Percentiles rank a stretch among this genome's conserved stretches.
phyloP scores from a whole-genome alignment of 306 rosid genomes.

The Prunus fruticosa region DNA sequence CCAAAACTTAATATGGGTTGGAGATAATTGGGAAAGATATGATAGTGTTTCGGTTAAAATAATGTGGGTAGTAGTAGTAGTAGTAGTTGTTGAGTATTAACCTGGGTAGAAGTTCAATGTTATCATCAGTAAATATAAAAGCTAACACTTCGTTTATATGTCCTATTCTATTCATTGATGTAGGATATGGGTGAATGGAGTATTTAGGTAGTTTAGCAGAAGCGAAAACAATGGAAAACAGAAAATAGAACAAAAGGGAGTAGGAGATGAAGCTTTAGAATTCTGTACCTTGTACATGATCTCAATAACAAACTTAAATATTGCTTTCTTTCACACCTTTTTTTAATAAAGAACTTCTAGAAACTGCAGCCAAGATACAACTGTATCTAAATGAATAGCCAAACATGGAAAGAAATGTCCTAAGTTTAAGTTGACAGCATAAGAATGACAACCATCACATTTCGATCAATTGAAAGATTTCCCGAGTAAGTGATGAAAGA shows the following conservation, averaged over 20 bases:
- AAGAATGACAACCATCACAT: neutral
- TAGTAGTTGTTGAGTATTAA: neutral
- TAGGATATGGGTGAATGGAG: no score
- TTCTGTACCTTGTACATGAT: neutral
- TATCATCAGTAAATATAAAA: neutral
- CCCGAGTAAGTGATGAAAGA: neutral
- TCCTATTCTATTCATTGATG: neutral
- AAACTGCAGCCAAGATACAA: no score
- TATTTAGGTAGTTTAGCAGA: no score
- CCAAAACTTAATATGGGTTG: neutral
- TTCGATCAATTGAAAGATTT: neutral
- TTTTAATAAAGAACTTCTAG: no score
- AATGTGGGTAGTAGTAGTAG: neutral
- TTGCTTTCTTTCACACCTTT: no score
- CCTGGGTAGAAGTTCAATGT: neutral
- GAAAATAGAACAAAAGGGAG: neutral
- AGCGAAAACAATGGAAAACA: no score
- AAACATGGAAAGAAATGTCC: neutral
- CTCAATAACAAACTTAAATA: neutral
- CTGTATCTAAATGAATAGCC: neutral
- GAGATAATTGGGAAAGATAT: neutral
- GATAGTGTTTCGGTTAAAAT: neutral
- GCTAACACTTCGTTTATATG: neutral
- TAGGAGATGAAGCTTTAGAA: neutral
- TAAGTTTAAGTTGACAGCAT: neutral